These are phyloP conservation scores for Kwoniella shivajii DNA, from an alignment of 1,284 basidiomycete genomes.

Conservation along the genomic window DNA sequence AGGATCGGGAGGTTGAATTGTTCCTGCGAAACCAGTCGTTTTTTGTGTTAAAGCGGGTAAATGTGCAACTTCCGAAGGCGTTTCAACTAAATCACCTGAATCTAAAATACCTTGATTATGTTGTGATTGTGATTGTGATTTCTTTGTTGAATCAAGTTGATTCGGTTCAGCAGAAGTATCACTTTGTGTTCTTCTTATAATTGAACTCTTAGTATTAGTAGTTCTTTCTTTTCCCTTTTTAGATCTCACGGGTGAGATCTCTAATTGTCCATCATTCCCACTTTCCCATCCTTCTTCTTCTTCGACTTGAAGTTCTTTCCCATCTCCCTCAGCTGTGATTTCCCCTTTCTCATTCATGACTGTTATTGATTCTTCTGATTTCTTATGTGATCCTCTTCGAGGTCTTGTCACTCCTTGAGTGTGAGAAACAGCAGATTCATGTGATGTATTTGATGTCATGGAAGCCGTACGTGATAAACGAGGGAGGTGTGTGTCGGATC, in stretches of 20 bases:
- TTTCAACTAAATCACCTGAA: constrained; percentile 6
- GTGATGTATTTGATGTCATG: constrained; percentile 17
- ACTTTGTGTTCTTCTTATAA: constrained; percentile 31
- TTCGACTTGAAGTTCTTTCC: constrained; percentile 20
- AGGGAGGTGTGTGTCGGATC: constrained; percentile 40
- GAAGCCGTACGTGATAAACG: constrained; percentile 35
- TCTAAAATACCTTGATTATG: constrained; percentile 2
- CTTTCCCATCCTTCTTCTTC: constrained; percentile 41
- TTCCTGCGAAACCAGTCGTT: constrained; percentile 38
- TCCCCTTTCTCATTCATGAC: constrained; percentile 26
- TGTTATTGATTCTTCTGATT: constrained; percentile 23
- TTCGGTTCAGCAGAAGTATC: constrained; percentile 28
- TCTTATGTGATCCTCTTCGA: constrained; percentile 14
- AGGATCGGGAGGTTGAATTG: constrained; percentile 32
- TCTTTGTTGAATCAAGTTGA: neutral
- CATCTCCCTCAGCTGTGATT: neutral
- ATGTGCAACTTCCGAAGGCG: constrained; percentile 2
- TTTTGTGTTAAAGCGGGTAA: constrained; percentile 18
- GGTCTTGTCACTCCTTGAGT: neutral
- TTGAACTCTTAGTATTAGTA: constrained; percentile 7
- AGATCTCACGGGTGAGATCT: constrained; percentile 9
- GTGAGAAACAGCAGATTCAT: neutral
- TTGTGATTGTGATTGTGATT: constrained; percentile 1
- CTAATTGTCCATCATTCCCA: constrained; percentile 22
- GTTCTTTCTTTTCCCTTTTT: constrained; percentile 13